Conservation (phyloP, 2,329 filamentous ascomycete genomes). For the Cercospora zeae-maydis region DNA sequence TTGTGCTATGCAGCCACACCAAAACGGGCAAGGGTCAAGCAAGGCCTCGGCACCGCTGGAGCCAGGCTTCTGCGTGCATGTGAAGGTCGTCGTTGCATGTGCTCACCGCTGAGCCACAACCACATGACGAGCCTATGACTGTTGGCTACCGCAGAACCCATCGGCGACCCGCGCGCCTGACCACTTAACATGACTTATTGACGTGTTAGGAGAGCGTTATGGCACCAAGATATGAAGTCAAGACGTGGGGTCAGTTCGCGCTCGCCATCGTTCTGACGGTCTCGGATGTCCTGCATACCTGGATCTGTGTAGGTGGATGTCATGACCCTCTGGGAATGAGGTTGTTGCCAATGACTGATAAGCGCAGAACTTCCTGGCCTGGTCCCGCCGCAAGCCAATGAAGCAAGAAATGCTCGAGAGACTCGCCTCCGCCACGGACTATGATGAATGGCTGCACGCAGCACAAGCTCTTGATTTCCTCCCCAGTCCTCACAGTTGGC, state of each 20-base stretch:
- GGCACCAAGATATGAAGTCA: slow-evolving; percentile 1
- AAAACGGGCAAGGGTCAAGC: not conserved
- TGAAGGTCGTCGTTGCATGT: not conserved
- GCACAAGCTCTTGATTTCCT: slow-evolving; percentile 21
- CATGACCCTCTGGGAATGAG: not conserved
- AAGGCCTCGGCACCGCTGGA: not conserved
- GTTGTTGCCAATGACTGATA: not conserved
- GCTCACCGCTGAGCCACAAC: not conserved
- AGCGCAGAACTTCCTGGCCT: slow-evolving; percentile 1
- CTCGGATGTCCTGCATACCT: not conserved
- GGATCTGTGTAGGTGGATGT: not conserved
- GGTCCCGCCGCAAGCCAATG: slow-evolving; percentile 9
- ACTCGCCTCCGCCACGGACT: slow-evolving; percentile 18
- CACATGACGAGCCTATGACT: not conserved
- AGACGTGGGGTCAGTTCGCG: slow-evolving; percentile 1
- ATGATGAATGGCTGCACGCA: slow-evolving; percentile 20
- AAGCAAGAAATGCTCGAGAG: slow-evolving; percentile 15
- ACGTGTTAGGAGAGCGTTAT: not conserved
- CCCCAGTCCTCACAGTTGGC: slow-evolving; percentile 20
- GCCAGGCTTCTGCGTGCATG: not conserved
- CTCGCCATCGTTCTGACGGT: slow-evolving; percentile 6
- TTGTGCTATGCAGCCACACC: not conserved
- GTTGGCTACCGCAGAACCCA: not conserved
- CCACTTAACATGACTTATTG: not conserved
- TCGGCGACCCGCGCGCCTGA: not conserved